Evolutionary conservation across 768 basidiomycete genomes (phyloP), one percentile per base, ranked within the genome.

Genomic region (Tricholoma matsutake): DNA sequence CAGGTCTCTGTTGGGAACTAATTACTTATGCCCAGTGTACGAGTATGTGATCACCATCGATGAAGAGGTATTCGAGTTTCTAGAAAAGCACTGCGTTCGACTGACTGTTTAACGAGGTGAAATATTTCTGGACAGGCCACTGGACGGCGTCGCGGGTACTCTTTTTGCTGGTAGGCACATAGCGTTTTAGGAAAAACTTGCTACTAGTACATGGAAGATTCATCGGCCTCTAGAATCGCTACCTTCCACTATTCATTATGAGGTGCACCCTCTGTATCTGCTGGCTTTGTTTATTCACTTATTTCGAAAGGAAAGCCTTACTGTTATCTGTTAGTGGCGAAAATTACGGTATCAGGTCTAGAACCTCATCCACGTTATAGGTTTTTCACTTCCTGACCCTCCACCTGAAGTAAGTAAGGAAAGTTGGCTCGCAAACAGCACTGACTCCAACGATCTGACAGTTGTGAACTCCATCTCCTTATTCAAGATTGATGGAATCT

Each of bases 41-140:
- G 73, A 76, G 52, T 72, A 72, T 43, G 10, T 71, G 29, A 73
- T 79, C 57, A 80, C 77, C 10, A 60, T 79, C 7, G 72, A 76
- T 41, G 71, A 76, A 47, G 78, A 79, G 71, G 78, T 75, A 62
- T 16, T 25, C 43, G 14, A 11, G 5, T 11, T 53, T 14, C 11
- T 39, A 10, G 11, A 18, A 18, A 6, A 29, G 20, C 35, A 55
- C 28, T 54, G 8, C 16, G 16, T 41, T 25, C 18, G 32, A 14
- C 6, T 49, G 45, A 28, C 25, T 16, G 10, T 6, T 9, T 20
- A 43, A 20, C 6, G 60, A 78, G 79, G 67, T 75, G 9, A 67
- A 73, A 52, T 72, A 77, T 56, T 81, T 79, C 63, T 81, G 79
- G 78, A 70, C 66, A 4, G 75, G 76, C 10, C 56, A 67, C 56